Percentiles rank a stretch among this genome's conserved stretches.
Conservation (phyloP, 2,329 filamentous ascomycete species). For the Fusarium torulosum region DNA sequence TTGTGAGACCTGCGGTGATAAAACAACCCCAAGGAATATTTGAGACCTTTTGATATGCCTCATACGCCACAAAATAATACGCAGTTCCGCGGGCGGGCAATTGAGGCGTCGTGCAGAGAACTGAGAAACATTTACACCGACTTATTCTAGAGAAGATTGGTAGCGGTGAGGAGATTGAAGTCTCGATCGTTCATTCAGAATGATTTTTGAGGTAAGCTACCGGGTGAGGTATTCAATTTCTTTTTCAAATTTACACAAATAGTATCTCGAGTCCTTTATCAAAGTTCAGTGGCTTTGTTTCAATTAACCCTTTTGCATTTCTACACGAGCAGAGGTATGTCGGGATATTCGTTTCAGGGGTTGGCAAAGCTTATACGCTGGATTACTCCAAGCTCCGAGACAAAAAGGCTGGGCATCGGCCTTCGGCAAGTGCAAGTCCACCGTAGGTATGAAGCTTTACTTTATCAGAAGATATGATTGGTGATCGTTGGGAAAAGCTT, state of each 20-base stretch:
- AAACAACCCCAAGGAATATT: conserved; percentile 15
- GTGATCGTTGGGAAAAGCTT: neutral
- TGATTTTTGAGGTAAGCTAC: no score
- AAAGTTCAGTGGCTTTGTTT: neutral
- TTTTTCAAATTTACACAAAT: neutral
- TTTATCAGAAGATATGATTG: neutral
- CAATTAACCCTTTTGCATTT: neutral
- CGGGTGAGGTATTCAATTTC: no score
- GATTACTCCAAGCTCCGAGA: neutral
- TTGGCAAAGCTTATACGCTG: conserved; percentile 15
- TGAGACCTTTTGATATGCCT: neutral
- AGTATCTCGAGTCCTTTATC: neutral
- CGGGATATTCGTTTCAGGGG: neutral
- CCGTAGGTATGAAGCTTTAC: neutral
- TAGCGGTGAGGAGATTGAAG: neutral
- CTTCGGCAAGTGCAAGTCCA: conserved; percentile 7
- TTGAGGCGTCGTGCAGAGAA: neutral
- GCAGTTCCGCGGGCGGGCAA: neutral
- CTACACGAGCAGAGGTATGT: neutral
- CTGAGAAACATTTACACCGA: neutral
- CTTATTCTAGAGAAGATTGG: neutral
- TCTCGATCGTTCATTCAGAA: neutral
- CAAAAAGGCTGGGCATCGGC: conserved; percentile 26
- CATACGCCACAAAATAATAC: neutral
- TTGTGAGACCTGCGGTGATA: conserved; percentile 4